Conservation (phyloP, 257 asterid genomes). For the Solanum sitiens region DNA sequence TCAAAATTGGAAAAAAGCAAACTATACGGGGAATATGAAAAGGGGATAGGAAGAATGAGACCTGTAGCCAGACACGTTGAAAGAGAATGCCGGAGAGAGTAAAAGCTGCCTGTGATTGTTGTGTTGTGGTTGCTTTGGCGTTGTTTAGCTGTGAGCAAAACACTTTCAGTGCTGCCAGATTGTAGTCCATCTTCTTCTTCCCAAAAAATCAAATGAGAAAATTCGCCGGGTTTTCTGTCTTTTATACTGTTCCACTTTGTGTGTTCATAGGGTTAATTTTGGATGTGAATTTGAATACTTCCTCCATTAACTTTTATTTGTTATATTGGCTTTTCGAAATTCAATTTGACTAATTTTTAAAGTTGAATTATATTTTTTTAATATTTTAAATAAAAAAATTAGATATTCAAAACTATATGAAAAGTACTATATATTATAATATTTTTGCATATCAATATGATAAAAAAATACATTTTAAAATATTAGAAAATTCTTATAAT, state of each 20-base stretch:
- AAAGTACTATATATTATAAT: no score
- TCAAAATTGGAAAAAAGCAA: not conserved
- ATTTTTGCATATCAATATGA: no score
- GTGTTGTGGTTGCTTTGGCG: constrained; percentile 28
- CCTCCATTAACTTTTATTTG: no score
- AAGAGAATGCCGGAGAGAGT: constrained; percentile 71
- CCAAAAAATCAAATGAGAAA: not conserved
- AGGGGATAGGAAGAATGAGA: not conserved
- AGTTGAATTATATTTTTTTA: no score
- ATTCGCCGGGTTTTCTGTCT: not conserved
- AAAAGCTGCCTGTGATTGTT: constrained; percentile 29
- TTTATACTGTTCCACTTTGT: not conserved
- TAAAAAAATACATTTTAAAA: no score
- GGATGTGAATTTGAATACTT: not conserved
- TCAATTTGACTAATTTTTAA: no score
- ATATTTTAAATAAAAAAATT: no score
- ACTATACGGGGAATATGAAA: not conserved
- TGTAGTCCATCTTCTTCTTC: constrained; percentile 48
- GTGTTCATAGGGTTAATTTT: not conserved
- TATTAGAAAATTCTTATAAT: no score
- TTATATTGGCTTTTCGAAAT: no score
- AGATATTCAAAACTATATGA: no score
- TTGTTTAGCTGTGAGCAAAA: constrained; percentile 47
- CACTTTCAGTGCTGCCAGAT: constrained; percentile 72
- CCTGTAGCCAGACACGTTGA: constrained; percentile 98